Percentiles rank a stretch among this genome's conserved stretches.
These are phyloP conservation scores for Thinopyrum elongatum DNA, from an alignment of 176 grass and related monocot genomes.

Conservation along the genomic window DNA sequence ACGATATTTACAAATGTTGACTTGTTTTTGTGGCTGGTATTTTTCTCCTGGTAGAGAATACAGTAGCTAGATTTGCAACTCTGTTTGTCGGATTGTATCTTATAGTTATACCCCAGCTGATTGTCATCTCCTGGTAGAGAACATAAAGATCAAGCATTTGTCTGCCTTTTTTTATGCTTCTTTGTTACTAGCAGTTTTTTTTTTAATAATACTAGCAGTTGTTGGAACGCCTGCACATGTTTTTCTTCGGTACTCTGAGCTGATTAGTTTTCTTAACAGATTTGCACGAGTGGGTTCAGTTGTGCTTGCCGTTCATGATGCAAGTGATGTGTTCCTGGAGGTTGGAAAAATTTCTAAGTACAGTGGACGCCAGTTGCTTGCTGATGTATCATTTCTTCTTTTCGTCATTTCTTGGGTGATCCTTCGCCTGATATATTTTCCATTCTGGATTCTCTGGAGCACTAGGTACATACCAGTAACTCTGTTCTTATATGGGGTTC, in stretches of 20 bases:
- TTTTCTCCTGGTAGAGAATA: neutral
- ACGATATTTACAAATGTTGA: neutral
- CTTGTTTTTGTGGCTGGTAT: neutral
- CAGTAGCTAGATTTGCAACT: neutral
- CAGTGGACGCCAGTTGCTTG: slow-evolving; percentile 44
- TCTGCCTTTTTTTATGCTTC: slow-evolving; percentile 16
- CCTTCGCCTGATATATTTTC: slow-evolving; percentile 70
- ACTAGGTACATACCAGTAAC: slow-evolving; percentile 63
- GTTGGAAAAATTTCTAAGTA: slow-evolving; percentile 80
- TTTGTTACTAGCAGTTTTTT: neutral
- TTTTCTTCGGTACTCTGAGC: slow-evolving; percentile 27
- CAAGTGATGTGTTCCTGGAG: slow-evolving; percentile 78
- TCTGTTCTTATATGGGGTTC: neutral
- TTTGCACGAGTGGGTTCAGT: slow-evolving; percentile 87
- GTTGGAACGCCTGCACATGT: neutral
- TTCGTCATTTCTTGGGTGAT: slow-evolving; percentile 64
- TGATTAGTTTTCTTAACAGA: slow-evolving; percentile 45
- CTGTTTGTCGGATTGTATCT: neutral
- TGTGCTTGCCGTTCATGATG: slow-evolving; percentile 81
- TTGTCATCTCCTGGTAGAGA: neutral
- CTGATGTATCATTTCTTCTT: slow-evolving; percentile 63
- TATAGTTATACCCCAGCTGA: neutral
- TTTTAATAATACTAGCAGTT: neutral
- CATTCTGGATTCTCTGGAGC: slow-evolving; percentile 86
- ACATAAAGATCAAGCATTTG: neutral